These are phyloP conservation scores for Hypoxylon sp. DNA, from an alignment of 2,329 filamentous ascomycete species.

Conservation along the genomic window DNA sequence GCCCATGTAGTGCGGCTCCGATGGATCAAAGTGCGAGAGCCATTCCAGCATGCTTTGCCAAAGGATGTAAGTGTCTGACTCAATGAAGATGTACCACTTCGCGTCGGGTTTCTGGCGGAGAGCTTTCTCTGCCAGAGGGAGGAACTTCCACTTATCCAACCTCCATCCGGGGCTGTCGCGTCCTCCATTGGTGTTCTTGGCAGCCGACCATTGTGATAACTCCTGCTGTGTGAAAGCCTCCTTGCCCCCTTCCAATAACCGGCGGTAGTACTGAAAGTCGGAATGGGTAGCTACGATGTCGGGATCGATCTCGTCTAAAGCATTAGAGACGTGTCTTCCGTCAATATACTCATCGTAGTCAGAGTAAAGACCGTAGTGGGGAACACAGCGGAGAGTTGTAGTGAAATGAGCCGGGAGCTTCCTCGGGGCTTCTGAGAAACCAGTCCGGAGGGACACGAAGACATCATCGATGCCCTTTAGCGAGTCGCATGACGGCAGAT, in stretches of 20 bases:
- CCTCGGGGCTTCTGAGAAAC: conserved; percentile 63
- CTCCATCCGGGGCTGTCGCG: conserved; percentile 58
- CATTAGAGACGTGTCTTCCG: conserved; percentile 59
- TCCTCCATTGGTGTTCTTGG: conserved; percentile 43
- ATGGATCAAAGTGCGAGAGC: conserved; percentile 59
- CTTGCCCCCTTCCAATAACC: conserved; percentile 53
- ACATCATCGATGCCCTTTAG: conserved; percentile 57
- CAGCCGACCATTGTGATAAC: conserved; percentile 40
- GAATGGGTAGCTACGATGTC: conserved; percentile 50
- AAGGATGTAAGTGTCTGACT: conserved; percentile 65
- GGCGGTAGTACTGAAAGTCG: conserved; percentile 62
- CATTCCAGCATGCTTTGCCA: conserved; percentile 62
- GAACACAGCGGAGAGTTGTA: conserved; percentile 63
- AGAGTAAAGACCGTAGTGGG: conserved; percentile 65
- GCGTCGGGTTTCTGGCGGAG: conserved; percentile 52
- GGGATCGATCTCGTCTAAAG: conserved; percentile 54
- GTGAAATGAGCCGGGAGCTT: conserved; percentile 64
- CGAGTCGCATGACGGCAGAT: conserved; percentile 31
- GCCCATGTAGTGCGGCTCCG: conserved; percentile 60
- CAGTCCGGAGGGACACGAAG: conserved; percentile 66
- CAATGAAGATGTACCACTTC: conserved; percentile 68
- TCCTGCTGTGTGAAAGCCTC: conserved; percentile 50
- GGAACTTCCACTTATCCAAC: conserved; percentile 66
- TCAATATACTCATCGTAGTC: conserved; percentile 63
- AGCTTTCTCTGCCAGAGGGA: conserved; percentile 62